These are phyloP conservation scores for Elaeagnus macrophylla DNA, from an alignment of 306 rosid genomes.

Conservation along the genomic window DNA sequence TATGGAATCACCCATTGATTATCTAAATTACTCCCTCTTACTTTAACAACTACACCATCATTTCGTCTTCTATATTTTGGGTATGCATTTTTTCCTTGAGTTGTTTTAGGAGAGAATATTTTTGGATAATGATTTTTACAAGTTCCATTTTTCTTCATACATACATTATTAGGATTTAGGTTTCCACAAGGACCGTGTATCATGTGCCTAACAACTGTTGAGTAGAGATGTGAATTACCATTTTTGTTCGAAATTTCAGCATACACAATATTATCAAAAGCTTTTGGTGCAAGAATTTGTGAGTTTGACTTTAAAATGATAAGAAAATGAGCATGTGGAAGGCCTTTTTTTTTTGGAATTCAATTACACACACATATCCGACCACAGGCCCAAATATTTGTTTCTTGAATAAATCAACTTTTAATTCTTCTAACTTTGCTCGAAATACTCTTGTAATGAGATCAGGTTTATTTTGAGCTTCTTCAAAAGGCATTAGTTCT, in stretches of 20 bases:
- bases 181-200: neutral
- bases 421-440: conserved; percentile 1
- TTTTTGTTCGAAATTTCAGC: conserved; percentile 1
- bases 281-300: neutral
- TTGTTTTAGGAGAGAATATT: neutral
- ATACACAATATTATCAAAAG: too few relatives aligned
- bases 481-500: neutral
- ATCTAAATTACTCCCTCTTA: neutral
- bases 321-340: conserved; percentile 3
- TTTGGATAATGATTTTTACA: too few relatives aligned
- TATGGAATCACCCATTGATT: conserved; percentile 7
- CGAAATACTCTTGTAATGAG: neutral
- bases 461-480: neutral
- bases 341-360: too few relatives aligned
- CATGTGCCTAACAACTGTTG: neutral
- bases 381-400: neutral
- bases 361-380: neutral
- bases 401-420: neutral
- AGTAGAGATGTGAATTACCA: neutral
- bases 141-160: too few relatives aligned
- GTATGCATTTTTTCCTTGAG: neutral
- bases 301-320: neutral
- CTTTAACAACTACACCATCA: neutral
- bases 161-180: too few relatives aligned
- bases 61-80: neutral